Base-by-base conservation (phyloP, 306 rosid genomes). In the Ammopiptanthus mongolicus region DNA sequence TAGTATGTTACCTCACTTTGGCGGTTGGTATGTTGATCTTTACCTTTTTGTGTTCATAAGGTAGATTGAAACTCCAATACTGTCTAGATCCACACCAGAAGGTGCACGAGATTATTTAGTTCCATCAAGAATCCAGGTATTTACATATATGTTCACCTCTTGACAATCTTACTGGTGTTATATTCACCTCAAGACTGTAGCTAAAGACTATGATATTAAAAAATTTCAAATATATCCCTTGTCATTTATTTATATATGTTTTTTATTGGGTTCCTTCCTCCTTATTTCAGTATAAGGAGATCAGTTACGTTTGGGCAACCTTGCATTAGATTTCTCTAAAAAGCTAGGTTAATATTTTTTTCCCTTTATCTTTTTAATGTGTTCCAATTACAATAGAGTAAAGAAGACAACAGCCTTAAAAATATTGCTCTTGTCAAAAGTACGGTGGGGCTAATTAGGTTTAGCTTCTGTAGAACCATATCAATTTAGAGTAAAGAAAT, bases 61-160 rank as follows among this genome's bases (percentile, higher is more conserved):
- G 93, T 84, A 95, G 99, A 89, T 95, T 88, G 99, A 95, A 90
- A 95, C 99, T 83, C 99, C 99, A 78, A 91, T 95, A 83, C 91
- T 95, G 79, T 86, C 97, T 78, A 88, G 96, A 81, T 95, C 97
- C 53, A 91, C 99, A 34, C 99, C 99, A 6, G 98, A 95, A 86
- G 97, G 97, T 80, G 98, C 98, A 31, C 87, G 99, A 14, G 99
- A 95, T 88, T 95, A 91, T 85, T 79, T 95, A 84, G 99, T 95
- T 47, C 99, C 99, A 12, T 92, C 97, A 37, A 92, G 97, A 88
- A 86, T 92, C 80, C 99, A 95, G 99, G 99, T 95, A 87, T 61
- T 69, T 70, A 42, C 58, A 37, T 71, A 37, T 71, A 12, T 75
- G 64, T 85, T 41, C 46, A 56, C 47, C 74, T 79, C 60, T 23